phyloP scores from a whole-genome alignment of 768 basidiomycete species.

The Podaxis mareebaensis region DNA sequence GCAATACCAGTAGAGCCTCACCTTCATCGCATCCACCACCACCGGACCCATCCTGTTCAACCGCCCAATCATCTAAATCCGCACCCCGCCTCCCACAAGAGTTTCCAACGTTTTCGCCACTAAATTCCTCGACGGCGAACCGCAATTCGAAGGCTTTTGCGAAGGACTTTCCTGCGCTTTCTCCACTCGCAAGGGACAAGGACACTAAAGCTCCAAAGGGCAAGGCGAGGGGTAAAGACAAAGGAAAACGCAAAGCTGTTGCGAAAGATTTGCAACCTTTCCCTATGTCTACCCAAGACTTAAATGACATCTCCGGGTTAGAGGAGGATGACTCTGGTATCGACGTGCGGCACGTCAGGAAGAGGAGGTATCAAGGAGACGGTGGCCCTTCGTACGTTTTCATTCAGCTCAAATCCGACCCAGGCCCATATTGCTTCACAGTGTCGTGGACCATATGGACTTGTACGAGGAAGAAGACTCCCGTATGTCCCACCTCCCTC shows the following conservation, averaged over 20 bases:
- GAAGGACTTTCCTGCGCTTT: conserved; percentile 11
- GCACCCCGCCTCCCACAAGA: conserved; percentile 2
- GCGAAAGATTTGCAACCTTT: conserved; percentile 18
- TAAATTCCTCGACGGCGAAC: neutral
- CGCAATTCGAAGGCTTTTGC: neutral
- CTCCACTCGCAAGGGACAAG: conserved; percentile 7
- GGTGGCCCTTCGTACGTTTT: conserved; percentile 2
- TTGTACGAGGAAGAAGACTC: conserved; percentile 37
- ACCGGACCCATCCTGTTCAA: neutral
- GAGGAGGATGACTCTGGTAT: conserved; percentile 1
- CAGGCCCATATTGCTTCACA: neutral
- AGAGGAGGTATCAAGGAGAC: conserved; percentile 9
- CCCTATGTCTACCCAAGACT: conserved; percentile 14
- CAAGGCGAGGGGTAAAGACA: neutral
- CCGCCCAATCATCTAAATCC: neutral
- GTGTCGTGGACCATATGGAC: conserved; percentile 20
- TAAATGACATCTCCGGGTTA: neutral
- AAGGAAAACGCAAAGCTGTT: conserved; percentile 10
- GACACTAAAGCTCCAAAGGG: neutral
- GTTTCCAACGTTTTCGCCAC: conserved; percentile 13
- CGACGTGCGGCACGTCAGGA: neutral
- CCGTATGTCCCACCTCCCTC: conserved; percentile 26
- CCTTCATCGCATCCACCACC: conserved; percentile 11
- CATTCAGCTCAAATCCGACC: neutral
- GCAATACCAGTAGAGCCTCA: neutral